phyloP scores from a whole-genome alignment of 164 flowering plant species.

The Nelumbo lutea region DNA sequence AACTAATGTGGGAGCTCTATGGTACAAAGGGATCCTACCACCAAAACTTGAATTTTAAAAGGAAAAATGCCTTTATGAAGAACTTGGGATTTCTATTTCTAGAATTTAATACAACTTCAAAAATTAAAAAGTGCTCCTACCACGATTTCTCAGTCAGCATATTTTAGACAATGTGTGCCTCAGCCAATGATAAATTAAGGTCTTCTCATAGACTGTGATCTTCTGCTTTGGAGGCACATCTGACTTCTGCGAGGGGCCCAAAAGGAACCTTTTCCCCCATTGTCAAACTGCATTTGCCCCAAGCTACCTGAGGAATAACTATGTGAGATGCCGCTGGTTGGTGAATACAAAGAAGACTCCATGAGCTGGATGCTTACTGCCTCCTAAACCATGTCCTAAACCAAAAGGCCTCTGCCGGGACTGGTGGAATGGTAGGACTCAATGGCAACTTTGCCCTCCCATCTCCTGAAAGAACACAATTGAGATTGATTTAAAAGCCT shows the following conservation, averaged over 20 bases:
- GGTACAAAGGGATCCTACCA: no score
- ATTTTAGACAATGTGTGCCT: slow-evolving; percentile 55
- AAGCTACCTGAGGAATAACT: slow-evolving; percentile 87
- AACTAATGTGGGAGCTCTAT: background rate
- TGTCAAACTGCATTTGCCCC: slow-evolving; percentile 86
- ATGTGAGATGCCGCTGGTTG: slow-evolving; percentile 70
- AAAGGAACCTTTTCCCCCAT: slow-evolving; percentile 48
- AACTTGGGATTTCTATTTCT: background rate
- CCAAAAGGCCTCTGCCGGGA: slow-evolving; percentile 57
- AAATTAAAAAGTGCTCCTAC: slow-evolving; percentile 17
- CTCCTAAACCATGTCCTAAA: slow-evolving; percentile 46
- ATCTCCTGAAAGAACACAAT: slow-evolving; percentile 50
- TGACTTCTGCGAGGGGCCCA: slow-evolving; percentile 85
- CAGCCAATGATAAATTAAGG: slow-evolving; percentile 74
- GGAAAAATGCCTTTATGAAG: background rate
- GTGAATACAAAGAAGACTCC: slow-evolving; percentile 57
- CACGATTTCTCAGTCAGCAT: slow-evolving; percentile 2
- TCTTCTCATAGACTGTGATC: slow-evolving; percentile 99
- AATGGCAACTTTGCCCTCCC: slow-evolving; percentile 82
- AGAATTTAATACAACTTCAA: background rate
- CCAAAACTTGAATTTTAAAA: background rate
- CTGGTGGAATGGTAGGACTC: slow-evolving; percentile 72
- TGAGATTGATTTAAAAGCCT: background rate
- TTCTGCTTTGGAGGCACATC: slow-evolving; percentile 89
- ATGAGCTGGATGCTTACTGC: slow-evolving; percentile 65